phyloP scores from a whole-genome alignment of 2,329 filamentous ascomycete species.

The Corniculantispora saksenae region DNA sequence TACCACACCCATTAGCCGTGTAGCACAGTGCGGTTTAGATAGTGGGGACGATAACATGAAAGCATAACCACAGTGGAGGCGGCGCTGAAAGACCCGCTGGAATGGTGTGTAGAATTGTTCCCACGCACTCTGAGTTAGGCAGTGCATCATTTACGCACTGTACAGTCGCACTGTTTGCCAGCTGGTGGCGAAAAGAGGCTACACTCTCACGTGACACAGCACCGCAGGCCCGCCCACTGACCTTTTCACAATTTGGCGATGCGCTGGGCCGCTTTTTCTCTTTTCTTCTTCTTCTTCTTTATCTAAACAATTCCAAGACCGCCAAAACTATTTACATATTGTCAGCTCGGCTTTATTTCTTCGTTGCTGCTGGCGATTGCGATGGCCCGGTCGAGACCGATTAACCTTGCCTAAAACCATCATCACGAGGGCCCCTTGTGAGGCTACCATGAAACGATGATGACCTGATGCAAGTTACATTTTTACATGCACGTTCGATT shows the following conservation, averaged over 20 bases:
- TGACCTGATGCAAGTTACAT: conserved; percentile 69
- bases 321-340: conserved; percentile 43
- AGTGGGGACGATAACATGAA: too few species aligned
- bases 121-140: not conserved
- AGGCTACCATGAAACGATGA: conserved; percentile 67
- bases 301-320: conserved; percentile 40
- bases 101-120: not conserved
- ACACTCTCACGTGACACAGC: conserved; percentile 7
- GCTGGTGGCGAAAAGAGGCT: not conserved
- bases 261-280: conserved; percentile 25
- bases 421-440: conserved; percentile 66
- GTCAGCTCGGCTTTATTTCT: conserved; percentile 35
- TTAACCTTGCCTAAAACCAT: conserved; percentile 68
- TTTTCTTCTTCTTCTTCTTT: conserved; percentile 32
- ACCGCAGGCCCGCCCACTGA: not conserved
- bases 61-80: not conserved
- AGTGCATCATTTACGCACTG: not conserved
- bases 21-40: conserved; percentile 2
- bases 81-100: not conserved
- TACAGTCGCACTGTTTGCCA: not conserved
- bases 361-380: conserved; percentile 50
- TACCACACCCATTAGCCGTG: conserved; percentile 1
- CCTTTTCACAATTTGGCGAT: conserved; percentile 24
- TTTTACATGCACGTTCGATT: conserved; percentile 15
- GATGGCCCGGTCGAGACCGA: conserved; percentile 58